Evolutionary conservation across 2,329 filamentous ascomycete genomes (phyloP), one percentile per base, ranked within the genome.

Genomic region (Hirsutella rhossiliensis): DNA sequence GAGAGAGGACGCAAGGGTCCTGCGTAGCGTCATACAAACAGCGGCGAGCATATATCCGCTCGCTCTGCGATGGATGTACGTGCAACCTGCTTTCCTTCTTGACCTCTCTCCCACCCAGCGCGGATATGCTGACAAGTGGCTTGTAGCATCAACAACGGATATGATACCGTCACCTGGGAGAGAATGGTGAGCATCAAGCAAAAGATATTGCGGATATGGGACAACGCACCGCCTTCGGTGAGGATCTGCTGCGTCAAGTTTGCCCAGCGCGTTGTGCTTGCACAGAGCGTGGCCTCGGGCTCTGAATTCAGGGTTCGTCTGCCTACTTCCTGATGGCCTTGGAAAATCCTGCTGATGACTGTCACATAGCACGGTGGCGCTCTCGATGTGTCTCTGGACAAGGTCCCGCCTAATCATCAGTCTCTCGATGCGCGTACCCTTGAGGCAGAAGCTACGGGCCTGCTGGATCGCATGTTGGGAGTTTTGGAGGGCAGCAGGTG

Each of bases 231-330:
- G 13, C 74, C 82, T 12, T 83, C 87, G 3, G 78, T 97, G 50
- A 82, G 82, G 55, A 82, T 97, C 61, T 94, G 88, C 71, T 97
- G 92, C 68, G 83, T 97, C 73, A 98, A 98, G 64, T 98, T 98
- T 62, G 83, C 87, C 32, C 90, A 98, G 67, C 81, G 87, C 50
- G 87, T 97, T 38, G 84, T 98, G 38, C 76, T 96, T 52, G 86
- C 88, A 17, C 90, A 98, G 64, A 96, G 87, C 11, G 80, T 82
- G n/a, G 87, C 87, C 40, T 68, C 82, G 46, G 84, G 86, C 52
- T 72, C 79, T 45, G 90, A 97, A 59, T 84, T 85, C 53, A 80
- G 87, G 69, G 87, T 95, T 76, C 62, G 77, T 69, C 15, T 38
- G n/a, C 5, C 8, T 12, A 3, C 11, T 17, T 5, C 7, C 38